Conservation (phyloP, 495 filamentous ascomycete species). For the Tetracladium marchalianum region DNA sequence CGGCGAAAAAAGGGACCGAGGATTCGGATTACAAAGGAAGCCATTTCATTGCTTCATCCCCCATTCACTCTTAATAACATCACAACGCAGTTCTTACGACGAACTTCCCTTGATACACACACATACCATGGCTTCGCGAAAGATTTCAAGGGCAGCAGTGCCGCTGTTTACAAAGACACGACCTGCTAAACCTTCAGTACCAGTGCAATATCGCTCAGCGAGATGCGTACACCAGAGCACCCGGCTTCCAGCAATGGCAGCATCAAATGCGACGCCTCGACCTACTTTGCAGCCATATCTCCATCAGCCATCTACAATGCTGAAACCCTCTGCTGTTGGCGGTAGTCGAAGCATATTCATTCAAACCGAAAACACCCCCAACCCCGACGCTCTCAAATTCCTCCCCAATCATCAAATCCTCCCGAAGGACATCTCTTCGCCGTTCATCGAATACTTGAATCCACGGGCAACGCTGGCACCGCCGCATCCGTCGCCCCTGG, state of each 20-base stretch:
- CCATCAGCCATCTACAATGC: slow-evolving; percentile 30
- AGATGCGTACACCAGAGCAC: slow-evolving; percentile 21
- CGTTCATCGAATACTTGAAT: slow-evolving; percentile 84
- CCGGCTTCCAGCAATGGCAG: slow-evolving; percentile 35
- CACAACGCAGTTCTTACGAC: background rate
- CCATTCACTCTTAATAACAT: background rate
- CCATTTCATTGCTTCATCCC: too few relatives aligned
- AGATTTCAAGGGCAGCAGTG: slow-evolving; percentile 7
- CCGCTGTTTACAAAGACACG: slow-evolving; percentile 9
- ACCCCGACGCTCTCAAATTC: slow-evolving; percentile 89
- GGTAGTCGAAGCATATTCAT: slow-evolving; percentile 83
- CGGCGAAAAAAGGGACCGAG: too few relatives aligned
- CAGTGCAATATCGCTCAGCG: background rate
- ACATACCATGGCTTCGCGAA: slow-evolving; percentile 9
- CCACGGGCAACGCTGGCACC: slow-evolving; percentile 81
- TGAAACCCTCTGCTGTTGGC: slow-evolving; percentile 18
- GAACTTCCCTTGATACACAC: background rate
- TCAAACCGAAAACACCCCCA: slow-evolving; percentile 89
- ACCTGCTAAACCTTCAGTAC: slow-evolving; percentile 7
- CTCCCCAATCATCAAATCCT: slow-evolving; percentile 77
- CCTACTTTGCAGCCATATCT: slow-evolving; percentile 34
- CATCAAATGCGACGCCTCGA: slow-evolving; percentile 36
- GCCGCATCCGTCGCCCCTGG: slow-evolving; percentile 87
- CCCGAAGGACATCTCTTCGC: slow-evolving; percentile 56
- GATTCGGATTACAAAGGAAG: too few relatives aligned